phyloP scores from a whole-genome alignment of 2,329 filamentous ascomycete species.

The Westerdykella sp. region DNA sequence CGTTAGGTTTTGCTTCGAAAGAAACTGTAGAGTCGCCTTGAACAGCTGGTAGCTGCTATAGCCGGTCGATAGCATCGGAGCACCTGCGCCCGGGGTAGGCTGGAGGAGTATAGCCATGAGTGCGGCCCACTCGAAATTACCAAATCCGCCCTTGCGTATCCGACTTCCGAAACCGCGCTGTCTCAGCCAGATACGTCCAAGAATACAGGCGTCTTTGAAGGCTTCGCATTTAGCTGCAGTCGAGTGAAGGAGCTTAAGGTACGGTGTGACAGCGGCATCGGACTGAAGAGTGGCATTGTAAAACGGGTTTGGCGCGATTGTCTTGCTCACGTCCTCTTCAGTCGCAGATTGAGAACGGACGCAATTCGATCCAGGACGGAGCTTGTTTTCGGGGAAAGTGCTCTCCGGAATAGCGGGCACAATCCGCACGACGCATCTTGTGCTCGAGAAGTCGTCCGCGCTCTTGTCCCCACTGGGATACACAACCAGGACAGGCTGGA shows the following conservation, averaged over 20 bases:
- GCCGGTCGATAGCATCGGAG: conserved; percentile 66
- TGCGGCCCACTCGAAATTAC: conserved; percentile 85
- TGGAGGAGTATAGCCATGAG: conserved; percentile 74
- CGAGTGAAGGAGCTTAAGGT: conserved; percentile 69
- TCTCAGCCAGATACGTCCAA: conserved; percentile 82
- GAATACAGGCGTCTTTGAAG: conserved; percentile 76
- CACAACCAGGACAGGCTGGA: conserved; percentile 63
- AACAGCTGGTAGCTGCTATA: conserved; percentile 91
- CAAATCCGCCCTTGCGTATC: conserved; percentile 75
- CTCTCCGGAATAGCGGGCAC: conserved; percentile 66
- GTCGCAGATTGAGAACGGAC: conserved; percentile 52
- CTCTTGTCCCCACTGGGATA: conserved; percentile 27
- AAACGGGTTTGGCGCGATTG: conserved; percentile 60
- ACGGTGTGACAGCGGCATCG: conserved; percentile 66
- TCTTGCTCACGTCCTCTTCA: conserved; percentile 36
- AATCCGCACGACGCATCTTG: conserved; percentile 56
- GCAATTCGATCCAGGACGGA: conserved; percentile 63
- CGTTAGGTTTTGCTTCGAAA: conserved; percentile 66
- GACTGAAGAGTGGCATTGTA: conserved; percentile 84
- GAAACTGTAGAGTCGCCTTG: conserved; percentile 85
- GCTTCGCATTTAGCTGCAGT: conserved; percentile 62
- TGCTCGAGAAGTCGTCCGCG: conserved; percentile 34
- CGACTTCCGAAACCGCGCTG: conserved; percentile 73
- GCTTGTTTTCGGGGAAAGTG: conserved; percentile 65
- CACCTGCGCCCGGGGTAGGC: conserved; percentile 65